phyloP scores from a whole-genome alignment of 352 stramenopile species.

The Globisporangium parvum region DNA sequence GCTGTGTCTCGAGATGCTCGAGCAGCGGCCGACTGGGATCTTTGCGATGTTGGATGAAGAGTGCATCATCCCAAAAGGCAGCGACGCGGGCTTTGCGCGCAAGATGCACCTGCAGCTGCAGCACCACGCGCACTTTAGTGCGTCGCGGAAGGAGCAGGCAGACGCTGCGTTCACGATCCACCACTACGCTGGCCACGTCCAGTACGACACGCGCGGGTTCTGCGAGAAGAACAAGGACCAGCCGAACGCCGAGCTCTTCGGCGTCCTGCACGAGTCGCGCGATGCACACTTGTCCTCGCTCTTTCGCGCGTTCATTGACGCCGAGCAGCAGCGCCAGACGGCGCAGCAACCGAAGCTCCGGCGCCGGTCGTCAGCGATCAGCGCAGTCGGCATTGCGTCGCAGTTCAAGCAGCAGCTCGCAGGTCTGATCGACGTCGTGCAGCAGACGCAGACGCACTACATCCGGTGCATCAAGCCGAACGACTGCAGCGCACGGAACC shows the following conservation, averaged over 20 bases:
- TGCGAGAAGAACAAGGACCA: slow-evolving; percentile 89
- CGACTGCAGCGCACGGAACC: slow-evolving; percentile 83
- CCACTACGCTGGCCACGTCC: slow-evolving; percentile 77
- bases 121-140: slow-evolving; percentile 51
- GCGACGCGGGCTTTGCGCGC: slow-evolving; percentile 60
- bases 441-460: slow-evolving; percentile 95
- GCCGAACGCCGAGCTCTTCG: slow-evolving; percentile 68
- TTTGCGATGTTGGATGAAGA: slow-evolving; percentile 85
- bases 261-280: slow-evolving; percentile 55
- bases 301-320: slow-evolving; percentile 72
- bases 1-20: slow-evolving; percentile 77
- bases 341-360: slow-evolving; percentile 44
- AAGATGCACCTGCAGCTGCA: slow-evolving; percentile 72
- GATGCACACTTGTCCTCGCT: slow-evolving; percentile 45
- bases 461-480: slow-evolving; percentile 99
- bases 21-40: slow-evolving; percentile 68
- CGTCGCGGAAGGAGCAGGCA: slow-evolving; percentile 59
- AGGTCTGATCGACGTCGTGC: slow-evolving; percentile 90
- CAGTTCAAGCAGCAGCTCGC: slow-evolving; percentile 93
- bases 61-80: slow-evolving; percentile 74
- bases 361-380: slow-evolving; percentile 64
- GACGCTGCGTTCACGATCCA: slow-evolving; percentile 71
- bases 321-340: slow-evolving; percentile 21
- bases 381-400: slow-evolving; percentile 75
- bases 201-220: slow-evolving; percentile 71